Conservation (phyloP, 1,284 basidiomycete species). For the Papiliotrema terrestris region DNA sequence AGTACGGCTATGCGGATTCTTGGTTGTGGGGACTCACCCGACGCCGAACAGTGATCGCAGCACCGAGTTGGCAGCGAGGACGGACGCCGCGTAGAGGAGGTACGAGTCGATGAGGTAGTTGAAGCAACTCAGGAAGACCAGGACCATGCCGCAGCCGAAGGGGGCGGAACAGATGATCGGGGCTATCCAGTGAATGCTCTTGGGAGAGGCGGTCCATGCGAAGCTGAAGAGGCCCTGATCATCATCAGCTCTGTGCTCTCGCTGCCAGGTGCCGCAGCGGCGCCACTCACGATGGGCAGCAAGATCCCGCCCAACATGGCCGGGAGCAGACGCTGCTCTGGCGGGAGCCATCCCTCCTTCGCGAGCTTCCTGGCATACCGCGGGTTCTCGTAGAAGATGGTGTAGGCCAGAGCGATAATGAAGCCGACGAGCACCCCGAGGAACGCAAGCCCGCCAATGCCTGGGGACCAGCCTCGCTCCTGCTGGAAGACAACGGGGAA, state of each 20-base stretch:
- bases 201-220: constrained; percentile 43
- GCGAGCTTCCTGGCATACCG: constrained; percentile 55
- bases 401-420: constrained; percentile 31
- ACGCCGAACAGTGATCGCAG: constrained; percentile 64
- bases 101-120: constrained; percentile 61
- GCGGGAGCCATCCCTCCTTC: constrained; percentile 57
- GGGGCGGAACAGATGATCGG: constrained; percentile 59
- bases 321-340: constrained; percentile 18
- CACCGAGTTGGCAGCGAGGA: constrained; percentile 56
- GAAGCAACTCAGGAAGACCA: constrained; percentile 52
- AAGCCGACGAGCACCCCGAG: constrained; percentile 64
- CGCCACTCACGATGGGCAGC: constrained; percentile 28
- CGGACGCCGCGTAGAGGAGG: constrained; percentile 54
- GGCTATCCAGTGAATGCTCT: constrained; percentile 60
- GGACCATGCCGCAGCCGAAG: constrained; percentile 62
- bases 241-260: too few species aligned
- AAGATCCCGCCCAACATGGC: constrained; percentile 49
- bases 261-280: too few species aligned
- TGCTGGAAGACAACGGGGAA: constrained; percentile 62
- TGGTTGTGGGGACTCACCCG: constrained; percentile 4
- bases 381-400: constrained; percentile 49
- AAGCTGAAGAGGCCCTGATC: constrained; percentile 43
- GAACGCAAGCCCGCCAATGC: constrained; percentile 63
- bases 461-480: constrained; percentile 59
- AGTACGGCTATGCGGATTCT: too few species aligned